phyloP scores from a whole-genome alignment of 305 asterid genomes.

The Plantago coronopus region DNA sequence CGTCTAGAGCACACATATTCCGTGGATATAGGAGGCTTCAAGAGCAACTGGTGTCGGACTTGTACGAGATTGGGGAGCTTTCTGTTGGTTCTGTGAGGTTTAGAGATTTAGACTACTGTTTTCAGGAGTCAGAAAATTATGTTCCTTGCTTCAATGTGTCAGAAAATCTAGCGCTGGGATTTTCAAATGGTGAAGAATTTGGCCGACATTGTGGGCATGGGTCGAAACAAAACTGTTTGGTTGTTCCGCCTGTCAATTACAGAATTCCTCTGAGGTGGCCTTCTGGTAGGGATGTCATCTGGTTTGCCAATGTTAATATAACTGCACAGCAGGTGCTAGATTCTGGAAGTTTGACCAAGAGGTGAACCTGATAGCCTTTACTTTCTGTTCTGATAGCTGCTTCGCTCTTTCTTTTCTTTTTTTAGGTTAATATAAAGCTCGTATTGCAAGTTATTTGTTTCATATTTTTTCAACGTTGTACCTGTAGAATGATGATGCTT shows the following conservation, averaged over 20 bases:
- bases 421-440: not conserved
- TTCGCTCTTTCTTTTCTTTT: not conserved
- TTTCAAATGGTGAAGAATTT: conserved; percentile 63
- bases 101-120: conserved; percentile 77
- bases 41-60: conserved; percentile 80
- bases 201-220: conserved; percentile 67
- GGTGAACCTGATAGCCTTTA: conserved; percentile 45
- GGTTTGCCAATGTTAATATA: conserved; percentile 94
- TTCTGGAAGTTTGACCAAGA: conserved; percentile 91
- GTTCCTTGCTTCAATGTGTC: conserved; percentile 90
- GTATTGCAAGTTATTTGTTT: not conserved
- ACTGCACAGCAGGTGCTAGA: conserved; percentile 96
- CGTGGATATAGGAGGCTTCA: conserved; percentile 81
- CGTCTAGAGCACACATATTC: conserved; percentile 64
- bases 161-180: conserved; percentile 65
- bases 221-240: conserved; percentile 69
- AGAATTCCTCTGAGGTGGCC: conserved; percentile 93
- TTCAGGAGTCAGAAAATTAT: conserved; percentile 71
- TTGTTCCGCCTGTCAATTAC: conserved; percentile 78
- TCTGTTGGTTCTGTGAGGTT: conserved; percentile 53
- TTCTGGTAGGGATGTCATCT: conserved; percentile 85
- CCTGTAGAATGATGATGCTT: conserved; percentile 93
- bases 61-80: conserved; percentile 82
- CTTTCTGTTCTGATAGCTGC: no score
- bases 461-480: conserved; percentile 5